Base-by-base conservation (phyloP, 257 asterid species). In the Gentiana straminea region DNA sequence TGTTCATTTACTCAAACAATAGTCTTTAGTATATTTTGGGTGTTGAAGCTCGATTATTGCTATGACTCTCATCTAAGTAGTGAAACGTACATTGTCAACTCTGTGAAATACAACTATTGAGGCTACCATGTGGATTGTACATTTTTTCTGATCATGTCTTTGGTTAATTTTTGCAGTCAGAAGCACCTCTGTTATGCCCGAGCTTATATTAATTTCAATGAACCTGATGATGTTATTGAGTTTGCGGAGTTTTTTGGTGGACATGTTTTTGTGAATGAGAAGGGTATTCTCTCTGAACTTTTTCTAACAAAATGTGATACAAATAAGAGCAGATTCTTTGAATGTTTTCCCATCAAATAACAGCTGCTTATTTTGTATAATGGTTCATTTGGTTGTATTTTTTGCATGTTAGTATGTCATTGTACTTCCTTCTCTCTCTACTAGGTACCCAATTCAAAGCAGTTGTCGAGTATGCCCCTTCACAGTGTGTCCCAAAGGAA, bases 391-490 rank as follows among this genome's bases (percentile, higher is more conserved):
- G 41, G 3, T 33, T 43, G 8, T 57, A 8, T 13, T 10, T 6
- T 10, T 36, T 2, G 2, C 55, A 35, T 55, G 43, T 41, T 51
- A 24, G 24, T 41, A 41, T 5, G 9, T 41, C 46, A 41, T 5
- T 10, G 9, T 55, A 32, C 46, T 33, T 48, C 49, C 55, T 62
- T 63, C 54, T 70, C 36, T 59, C 24, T 60, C 11, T 67, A 60
- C 62, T 77, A 92, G 99, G 99, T 66, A 77, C 95, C 67, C 99
- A 92, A 67, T 81, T 77, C 72, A 86, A 80, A 80, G 74, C 84
- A 61, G 62, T 82, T 61, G 97, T 92, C 50, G 99, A 92, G 80
- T 92, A 83, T 77, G 95, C 95, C 68, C 99, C 99, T 69, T 92
- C 94, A 55, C 99, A 92, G 69, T 86, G 92, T 68, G 91, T 82